These are phyloP conservation scores for Kazachstania sp. DNA, from an alignment of 1,139 yeast genomes.

Conservation along the genomic window DNA sequence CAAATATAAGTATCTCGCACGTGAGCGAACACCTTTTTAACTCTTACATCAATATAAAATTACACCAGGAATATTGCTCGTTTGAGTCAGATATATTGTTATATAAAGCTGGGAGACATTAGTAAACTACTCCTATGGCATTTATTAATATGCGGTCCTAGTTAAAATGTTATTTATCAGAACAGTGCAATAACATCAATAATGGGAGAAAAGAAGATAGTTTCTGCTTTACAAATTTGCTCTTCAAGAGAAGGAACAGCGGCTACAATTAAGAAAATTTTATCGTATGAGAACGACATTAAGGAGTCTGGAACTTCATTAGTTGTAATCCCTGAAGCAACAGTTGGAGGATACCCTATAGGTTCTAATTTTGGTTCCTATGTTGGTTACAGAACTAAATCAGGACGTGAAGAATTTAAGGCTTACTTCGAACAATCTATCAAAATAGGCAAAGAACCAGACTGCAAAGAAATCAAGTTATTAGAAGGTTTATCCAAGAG, in stretches of 20 bases:
- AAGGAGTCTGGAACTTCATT: not conserved
- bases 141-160: too few species aligned
- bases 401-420: not conserved
- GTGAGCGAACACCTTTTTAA: too few species aligned
- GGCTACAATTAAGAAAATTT: not conserved
- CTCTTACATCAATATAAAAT: too few species aligned
- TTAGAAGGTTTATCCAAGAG: slow-evolving; percentile 1
- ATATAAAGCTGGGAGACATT: too few species aligned
- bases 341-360: not conserved
- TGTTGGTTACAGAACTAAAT: not conserved
- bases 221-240: not conserved
- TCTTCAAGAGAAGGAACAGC: not conserved
- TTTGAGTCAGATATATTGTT: too few species aligned
- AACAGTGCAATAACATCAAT: not conserved
- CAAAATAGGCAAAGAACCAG: not conserved
- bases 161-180: too few species aligned
- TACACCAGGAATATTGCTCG: too few species aligned
- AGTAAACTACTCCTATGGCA: too few species aligned
- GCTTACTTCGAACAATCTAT: not conserved
- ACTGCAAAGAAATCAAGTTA: not conserved
- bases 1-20: too few species aligned
- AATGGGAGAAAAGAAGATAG: not conserved
- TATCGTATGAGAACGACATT: not conserved
- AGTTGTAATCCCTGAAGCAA: slow-evolving; percentile 1
- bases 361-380: slow-evolving; percentile 1